phyloP scores from a whole-genome alignment of 2,329 filamentous ascomycete species.

The Teratosphaeria epicoccoides region DNA sequence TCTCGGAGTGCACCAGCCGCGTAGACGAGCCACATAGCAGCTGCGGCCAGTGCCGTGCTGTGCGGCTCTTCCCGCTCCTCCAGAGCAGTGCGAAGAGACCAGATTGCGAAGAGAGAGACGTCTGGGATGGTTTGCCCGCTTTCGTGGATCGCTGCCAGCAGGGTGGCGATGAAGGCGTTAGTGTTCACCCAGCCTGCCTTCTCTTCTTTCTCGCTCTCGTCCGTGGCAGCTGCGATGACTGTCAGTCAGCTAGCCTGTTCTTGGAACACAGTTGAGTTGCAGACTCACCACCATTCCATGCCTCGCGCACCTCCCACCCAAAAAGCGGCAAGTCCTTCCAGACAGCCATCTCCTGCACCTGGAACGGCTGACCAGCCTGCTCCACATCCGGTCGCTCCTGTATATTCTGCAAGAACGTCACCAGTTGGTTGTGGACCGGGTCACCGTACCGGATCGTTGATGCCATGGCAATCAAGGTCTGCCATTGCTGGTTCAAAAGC shows the following conservation, averaged over 20 bases:
- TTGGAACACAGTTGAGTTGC: background rate
- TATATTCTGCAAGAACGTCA: background rate
- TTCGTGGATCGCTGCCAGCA: slow-evolving; percentile 15
- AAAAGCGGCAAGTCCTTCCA: slow-evolving; percentile 23
- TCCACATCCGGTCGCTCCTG: background rate
- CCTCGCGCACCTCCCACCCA: slow-evolving; percentile 21
- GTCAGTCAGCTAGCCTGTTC: background rate
- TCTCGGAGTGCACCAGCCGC: slow-evolving; percentile 16
- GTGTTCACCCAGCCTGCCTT: slow-evolving; percentile 19
- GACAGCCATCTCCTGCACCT: slow-evolving; percentile 15
- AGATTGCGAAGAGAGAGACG: slow-evolving; percentile 21
- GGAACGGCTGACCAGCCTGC: slow-evolving; percentile 4
- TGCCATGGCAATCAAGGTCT: background rate
- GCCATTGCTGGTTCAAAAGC: background rate
- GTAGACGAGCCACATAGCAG: slow-evolving; percentile 22
- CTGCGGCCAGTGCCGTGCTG: slow-evolving; percentile 16
- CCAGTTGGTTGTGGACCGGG: background rate
- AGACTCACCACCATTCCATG: slow-evolving; percentile 22
- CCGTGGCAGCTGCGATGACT: slow-evolving; percentile 10
- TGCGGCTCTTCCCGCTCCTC: slow-evolving; percentile 12
- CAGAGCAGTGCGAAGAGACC: slow-evolving; percentile 20
- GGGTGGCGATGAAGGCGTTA: slow-evolving; percentile 20
- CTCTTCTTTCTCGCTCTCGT: slow-evolving; percentile 9
- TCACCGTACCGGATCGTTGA: background rate
- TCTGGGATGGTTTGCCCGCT: slow-evolving; percentile 14